phyloP scores from a whole-genome alignment of 1,139 yeast genomes.

The Pichia terricola region DNA sequence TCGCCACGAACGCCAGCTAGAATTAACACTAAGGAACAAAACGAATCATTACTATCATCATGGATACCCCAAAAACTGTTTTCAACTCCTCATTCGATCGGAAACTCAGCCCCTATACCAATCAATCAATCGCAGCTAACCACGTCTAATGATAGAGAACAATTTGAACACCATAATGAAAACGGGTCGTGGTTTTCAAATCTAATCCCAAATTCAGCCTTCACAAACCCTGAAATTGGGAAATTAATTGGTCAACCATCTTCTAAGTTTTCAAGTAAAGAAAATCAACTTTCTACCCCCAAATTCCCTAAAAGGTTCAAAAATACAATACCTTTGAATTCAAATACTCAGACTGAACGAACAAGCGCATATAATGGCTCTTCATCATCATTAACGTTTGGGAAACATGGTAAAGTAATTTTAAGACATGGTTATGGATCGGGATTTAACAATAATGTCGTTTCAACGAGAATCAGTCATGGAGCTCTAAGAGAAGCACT shows the following conservation, averaged over 20 bases:
- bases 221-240: conserved; percentile 23
- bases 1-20: no score
- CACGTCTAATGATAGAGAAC: no score
- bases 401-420: conserved; percentile 36
- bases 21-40: no score
- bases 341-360: no score
- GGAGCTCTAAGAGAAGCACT: conserved; percentile 37
- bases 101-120: neutral
- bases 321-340: no score
- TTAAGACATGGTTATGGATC: conserved; percentile 37
- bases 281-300: no score
- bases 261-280: neutral
- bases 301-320: neutral
- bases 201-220: conserved; percentile 22
- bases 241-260: conserved; percentile 19
- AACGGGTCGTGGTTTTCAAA: conserved; percentile 19
- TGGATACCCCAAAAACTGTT: conserved; percentile 1
- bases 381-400: conserved; percentile 29
- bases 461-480: conserved; percentile 32
- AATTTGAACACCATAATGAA: no score
- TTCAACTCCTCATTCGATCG: conserved; percentile 6
- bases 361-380: conserved; percentile 1
- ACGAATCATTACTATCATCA: neutral
- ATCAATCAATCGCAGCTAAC: no score
- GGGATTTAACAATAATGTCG: conserved; percentile 31